Conservation (phyloP, 164 flowering plant species). For the Paratinospora sagittata region DNA sequence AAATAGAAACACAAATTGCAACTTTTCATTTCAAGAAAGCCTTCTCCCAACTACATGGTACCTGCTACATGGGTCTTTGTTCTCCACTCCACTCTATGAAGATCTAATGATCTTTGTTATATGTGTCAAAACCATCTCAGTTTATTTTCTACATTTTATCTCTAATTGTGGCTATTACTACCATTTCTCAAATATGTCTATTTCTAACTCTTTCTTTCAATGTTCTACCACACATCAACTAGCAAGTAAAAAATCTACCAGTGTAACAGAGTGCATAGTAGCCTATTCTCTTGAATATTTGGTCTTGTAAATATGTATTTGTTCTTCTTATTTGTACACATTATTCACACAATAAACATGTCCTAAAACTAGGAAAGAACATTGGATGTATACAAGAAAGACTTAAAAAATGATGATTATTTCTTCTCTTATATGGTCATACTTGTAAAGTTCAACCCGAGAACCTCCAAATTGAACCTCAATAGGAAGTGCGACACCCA, state of each 20-base stretch:
- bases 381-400: neutral
- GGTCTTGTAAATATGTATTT: neutral
- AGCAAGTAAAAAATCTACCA: neutral
- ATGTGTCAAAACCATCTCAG: no score
- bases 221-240: no score
- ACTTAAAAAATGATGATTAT: neutral
- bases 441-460: constrained; percentile 89
- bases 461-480: constrained; percentile 63
- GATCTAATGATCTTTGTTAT: no score
- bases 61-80: no score
- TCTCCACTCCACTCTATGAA: no score
- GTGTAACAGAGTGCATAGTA: neutral
- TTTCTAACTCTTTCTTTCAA: no score
- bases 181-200: no score
- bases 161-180: no score
- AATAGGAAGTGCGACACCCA: constrained; percentile 54
- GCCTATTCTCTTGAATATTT: neutral
- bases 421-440: constrained; percentile 6
- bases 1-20: neutral
- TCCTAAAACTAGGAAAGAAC: neutral
- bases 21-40: neutral
- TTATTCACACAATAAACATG: neutral
- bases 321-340: neutral
- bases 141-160: no score
- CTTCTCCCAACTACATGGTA: no score